Conservation (phyloP, 2,329 filamentous ascomycete genomes). For the Alternaria conjuncta region DNA sequence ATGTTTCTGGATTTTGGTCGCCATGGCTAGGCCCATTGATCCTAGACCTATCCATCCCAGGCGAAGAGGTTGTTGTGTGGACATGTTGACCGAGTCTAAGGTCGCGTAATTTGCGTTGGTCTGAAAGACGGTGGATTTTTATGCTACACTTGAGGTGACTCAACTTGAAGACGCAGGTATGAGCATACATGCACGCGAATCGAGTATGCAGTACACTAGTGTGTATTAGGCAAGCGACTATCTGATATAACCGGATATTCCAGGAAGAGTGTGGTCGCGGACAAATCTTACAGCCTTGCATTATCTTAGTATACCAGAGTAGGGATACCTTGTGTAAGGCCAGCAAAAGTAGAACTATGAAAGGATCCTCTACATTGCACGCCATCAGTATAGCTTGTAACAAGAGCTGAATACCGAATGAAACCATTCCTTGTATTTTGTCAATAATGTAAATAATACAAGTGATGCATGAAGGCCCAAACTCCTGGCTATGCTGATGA, state of each 20-base stretch:
- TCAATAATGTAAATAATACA: constrained; percentile 6
- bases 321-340: not conserved
- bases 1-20: constrained; percentile 57
- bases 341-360: not conserved
- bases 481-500: constrained; percentile 35
- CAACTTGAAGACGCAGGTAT: not conserved
- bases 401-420: not conserved
- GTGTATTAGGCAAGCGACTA: constrained; percentile 7
- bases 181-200: not conserved
- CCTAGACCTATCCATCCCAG: constrained; percentile 53
- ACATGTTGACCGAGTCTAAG: constrained; percentile 6
- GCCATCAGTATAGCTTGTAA: not conserved
- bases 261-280: not conserved
- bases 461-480: constrained; percentile 6
- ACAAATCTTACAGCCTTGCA: not conserved
- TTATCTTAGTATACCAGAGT: not conserved
- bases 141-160: not conserved
- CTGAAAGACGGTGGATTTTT: not conserved
- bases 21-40: constrained; percentile 61
- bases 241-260: constrained; percentile 2
- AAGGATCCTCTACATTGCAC: not conserved
- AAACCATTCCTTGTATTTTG: not conserved
- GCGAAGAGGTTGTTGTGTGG: not conserved
- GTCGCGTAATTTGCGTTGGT: not conserved
- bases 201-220: constrained; percentile 7